phyloP scores from a whole-genome alignment of 768 basidiomycete genomes.

The Clavaria fumosa region DNA sequence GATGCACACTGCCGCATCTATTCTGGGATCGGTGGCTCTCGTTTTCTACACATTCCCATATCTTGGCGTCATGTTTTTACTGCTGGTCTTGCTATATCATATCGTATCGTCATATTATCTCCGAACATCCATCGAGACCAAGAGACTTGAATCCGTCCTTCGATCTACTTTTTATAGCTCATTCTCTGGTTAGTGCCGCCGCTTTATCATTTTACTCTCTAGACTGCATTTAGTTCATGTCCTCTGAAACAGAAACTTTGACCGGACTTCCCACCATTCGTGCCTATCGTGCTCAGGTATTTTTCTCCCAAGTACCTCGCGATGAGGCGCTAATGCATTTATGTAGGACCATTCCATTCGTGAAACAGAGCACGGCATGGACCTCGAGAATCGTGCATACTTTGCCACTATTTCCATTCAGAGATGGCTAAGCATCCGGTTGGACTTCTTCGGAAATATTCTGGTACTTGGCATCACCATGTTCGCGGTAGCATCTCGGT shows the following conservation, averaged over 20 bases:
- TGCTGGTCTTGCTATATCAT: conserved; percentile 37
- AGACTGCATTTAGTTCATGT: neutral
- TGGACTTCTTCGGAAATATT: conserved; percentile 54
- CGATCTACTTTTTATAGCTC: conserved; percentile 43
- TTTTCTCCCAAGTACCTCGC: conserved; percentile 5
- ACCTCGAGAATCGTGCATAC: conserved; percentile 47
- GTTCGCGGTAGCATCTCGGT: conserved; percentile 49
- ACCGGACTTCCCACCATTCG: conserved; percentile 51
- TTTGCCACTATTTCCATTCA: conserved; percentile 52
- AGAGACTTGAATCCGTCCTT: conserved; percentile 47
- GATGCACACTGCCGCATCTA: conserved; percentile 23
- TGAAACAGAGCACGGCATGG: conserved; percentile 37
- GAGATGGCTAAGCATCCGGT: conserved; percentile 44
- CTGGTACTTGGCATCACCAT: conserved; percentile 54
- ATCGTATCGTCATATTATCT: conserved; percentile 40
- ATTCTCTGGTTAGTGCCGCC: conserved; percentile 40
- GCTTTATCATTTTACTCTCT: no score
- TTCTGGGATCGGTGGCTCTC: conserved; percentile 39
- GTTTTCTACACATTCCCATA: conserved; percentile 57
- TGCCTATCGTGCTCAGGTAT: conserved; percentile 40
- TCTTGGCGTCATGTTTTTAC: conserved; percentile 48
- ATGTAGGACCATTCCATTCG: conserved; percentile 30
- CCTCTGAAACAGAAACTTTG: conserved; percentile 31
- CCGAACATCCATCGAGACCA: conserved; percentile 45
- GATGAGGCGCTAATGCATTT: neutral